These are phyloP conservation scores for Nakazawaea ishiwadae DNA, from an alignment of 805 yeast genomes.

Conservation along the genomic window DNA sequence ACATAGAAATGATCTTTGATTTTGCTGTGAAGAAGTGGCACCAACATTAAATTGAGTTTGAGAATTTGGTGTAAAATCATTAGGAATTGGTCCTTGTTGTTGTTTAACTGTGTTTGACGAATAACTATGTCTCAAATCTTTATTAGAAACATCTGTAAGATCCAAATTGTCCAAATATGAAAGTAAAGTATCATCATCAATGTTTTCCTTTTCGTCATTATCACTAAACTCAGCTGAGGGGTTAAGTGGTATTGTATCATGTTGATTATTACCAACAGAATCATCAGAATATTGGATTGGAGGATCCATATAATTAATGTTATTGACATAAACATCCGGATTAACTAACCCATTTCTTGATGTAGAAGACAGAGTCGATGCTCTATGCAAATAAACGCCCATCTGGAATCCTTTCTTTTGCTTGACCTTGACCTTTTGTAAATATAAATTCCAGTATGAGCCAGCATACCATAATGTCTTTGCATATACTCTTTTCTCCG, in stretches of 20 bases:
- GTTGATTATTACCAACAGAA: too few relatives aligned
- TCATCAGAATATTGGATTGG: slow-evolving; percentile 17
- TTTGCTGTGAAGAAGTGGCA: slow-evolving; percentile 4
- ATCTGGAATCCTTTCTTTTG: slow-evolving; percentile 40
- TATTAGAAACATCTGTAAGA: slow-evolving; percentile 14
- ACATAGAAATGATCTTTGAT: slow-evolving; percentile 25
- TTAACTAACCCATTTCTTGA: slow-evolving; percentile 35
- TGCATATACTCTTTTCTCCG: slow-evolving; percentile 45
- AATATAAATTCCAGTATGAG: slow-evolving; percentile 52
- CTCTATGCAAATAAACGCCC: slow-evolving; percentile 54
- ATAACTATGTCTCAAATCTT: neutral
- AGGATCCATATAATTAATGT: slow-evolving; percentile 19
- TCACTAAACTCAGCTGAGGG: too few relatives aligned
- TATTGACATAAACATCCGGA: slow-evolving; percentile 29
- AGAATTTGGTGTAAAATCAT: too few relatives aligned
- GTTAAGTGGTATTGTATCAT: too few relatives aligned
- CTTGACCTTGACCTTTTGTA: slow-evolving; percentile 39
- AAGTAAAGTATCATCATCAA: slow-evolving; percentile 20
- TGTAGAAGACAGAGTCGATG: slow-evolving; percentile 31
- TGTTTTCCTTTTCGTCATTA: slow-evolving; percentile 20
- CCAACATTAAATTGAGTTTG: too few relatives aligned
- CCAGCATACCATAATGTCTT: slow-evolving; percentile 59
- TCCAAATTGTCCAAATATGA: slow-evolving; percentile 18
- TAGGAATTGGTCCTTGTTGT: too few relatives aligned
- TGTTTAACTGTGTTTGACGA: too few relatives aligned